A percentile compares a stretch with the other conserved stretches of the same genome.
phyloP scores from a whole-genome alignment of 192 early-diverging fungal genomes.

The Umbelopsis sp. region DNA sequence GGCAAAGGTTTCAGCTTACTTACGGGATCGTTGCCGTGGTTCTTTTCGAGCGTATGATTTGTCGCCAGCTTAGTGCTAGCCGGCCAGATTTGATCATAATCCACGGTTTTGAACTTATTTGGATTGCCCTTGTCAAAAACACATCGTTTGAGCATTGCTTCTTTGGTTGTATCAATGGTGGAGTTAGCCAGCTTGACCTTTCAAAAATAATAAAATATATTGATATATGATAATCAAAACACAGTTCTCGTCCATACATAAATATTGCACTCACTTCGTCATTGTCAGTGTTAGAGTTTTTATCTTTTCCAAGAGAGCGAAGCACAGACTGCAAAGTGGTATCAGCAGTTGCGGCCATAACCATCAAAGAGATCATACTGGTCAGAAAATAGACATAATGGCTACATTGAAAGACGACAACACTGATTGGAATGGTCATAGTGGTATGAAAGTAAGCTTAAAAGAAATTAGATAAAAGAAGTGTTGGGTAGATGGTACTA shows the following conservation, averaged over 20 bases:
- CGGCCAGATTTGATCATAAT: no score
- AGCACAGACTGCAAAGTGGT: neutral
- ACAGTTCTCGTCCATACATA: no score
- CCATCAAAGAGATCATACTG: conserved; percentile 14
- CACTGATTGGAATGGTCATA: conserved; percentile 8
- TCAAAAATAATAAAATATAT: no score
- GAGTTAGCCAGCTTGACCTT: no score
- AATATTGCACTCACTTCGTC: no score
- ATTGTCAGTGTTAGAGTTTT: no score
- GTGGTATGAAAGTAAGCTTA: neutral
- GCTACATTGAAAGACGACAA: neutral
- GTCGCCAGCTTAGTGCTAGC: neutral
- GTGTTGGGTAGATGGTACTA: neutral
- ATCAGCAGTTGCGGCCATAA: conserved; percentile 17
- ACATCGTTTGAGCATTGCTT: no score
- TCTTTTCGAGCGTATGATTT: neutral
- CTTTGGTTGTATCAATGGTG: no score
- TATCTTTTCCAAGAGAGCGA: neutral
- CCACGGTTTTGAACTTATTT: no score
- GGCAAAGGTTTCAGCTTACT: neutral
- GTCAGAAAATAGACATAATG: neutral
- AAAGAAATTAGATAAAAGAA: neutral
- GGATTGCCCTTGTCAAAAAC: no score
- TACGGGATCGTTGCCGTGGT: conserved; percentile 3
- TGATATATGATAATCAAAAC: no score